Percentiles rank a stretch among this genome's conserved stretches.
Conservation (phyloP, 495 filamentous ascomycete species). For the Tuber brumale region DNA sequence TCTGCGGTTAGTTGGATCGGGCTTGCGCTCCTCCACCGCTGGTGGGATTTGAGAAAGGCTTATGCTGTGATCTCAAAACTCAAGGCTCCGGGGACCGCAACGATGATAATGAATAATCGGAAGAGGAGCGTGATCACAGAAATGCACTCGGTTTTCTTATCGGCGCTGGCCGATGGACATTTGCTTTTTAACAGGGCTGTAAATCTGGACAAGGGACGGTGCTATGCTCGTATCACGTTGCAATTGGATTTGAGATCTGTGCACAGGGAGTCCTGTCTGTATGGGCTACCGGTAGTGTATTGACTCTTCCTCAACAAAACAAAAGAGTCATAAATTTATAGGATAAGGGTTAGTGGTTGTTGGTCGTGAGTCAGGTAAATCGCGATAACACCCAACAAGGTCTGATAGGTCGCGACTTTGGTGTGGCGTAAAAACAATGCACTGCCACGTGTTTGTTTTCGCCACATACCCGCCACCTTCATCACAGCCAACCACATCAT, state of each 20-base stretch:
- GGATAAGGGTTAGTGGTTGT: background rate
- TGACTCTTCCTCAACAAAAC: background rate
- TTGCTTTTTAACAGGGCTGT: background rate
- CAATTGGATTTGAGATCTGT: background rate
- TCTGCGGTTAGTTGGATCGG: background rate
- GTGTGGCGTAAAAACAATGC: constrained; percentile 13
- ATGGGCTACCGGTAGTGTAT: no score
- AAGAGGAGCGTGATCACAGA: background rate
- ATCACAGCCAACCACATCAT: constrained; percentile 27
- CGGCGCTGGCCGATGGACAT: background rate
- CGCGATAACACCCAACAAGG: background rate
- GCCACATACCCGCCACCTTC: constrained; percentile 27
- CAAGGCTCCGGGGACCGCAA: background rate
- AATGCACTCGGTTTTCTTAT: constrained; percentile 4
- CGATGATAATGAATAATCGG: background rate
- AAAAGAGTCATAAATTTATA: background rate
- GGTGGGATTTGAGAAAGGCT: background rate
- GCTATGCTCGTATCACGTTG: background rate
- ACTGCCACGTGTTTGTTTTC: constrained; percentile 28
- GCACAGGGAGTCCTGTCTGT: background rate
- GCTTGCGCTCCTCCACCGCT: background rate
- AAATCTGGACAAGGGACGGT: background rate
- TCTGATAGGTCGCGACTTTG: background rate
- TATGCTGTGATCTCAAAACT: background rate
- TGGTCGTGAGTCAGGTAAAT: background rate